Conservation (phyloP, 2,329 filamentous ascomycete genomes). For the Cercospora citrullina region DNA sequence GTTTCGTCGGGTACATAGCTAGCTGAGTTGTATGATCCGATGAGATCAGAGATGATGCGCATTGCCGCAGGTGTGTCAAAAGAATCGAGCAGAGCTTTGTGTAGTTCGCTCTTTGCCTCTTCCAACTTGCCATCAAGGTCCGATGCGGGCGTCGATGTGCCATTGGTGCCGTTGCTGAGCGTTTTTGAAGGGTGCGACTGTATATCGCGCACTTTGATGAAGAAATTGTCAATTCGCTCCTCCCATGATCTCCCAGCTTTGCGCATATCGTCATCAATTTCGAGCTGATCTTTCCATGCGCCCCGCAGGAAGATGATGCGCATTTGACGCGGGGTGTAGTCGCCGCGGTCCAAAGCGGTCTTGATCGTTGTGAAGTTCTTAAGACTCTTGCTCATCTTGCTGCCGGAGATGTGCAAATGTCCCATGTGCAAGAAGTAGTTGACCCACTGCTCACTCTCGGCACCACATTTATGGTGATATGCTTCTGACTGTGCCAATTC, state of each 20-base stretch:
- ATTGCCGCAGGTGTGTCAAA: slow-evolving; percentile 84
- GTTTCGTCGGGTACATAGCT: slow-evolving; percentile 49
- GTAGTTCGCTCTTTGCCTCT: slow-evolving; percentile 57
- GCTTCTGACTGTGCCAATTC: slow-evolving; percentile 88
- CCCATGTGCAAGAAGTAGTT: slow-evolving; percentile 97
- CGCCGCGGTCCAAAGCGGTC: slow-evolving; percentile 67
- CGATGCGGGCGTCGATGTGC: slow-evolving; percentile 36
- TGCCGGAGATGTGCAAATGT: slow-evolving; percentile 82
- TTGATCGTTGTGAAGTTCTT: slow-evolving; percentile 96
- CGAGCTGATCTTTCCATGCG: slow-evolving; percentile 85
- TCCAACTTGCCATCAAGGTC: slow-evolving; percentile 52
- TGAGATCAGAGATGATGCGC: slow-evolving; percentile 72
- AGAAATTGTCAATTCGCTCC: slow-evolving; percentile 71
- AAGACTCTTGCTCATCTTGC: slow-evolving; percentile 93
- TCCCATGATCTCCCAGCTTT: slow-evolving; percentile 73
- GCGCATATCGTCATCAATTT: slow-evolving; percentile 78
- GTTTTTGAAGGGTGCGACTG: slow-evolving; percentile 30
- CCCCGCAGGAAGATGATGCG: slow-evolving; percentile 86
- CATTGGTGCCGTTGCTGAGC: slow-evolving; percentile 20
- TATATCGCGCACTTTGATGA: slow-evolving; percentile 58
- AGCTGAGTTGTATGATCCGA: slow-evolving; percentile 71
- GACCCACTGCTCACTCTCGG: slow-evolving; percentile 67
- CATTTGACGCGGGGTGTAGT: slow-evolving; percentile 77
- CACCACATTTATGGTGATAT: slow-evolving; percentile 60
- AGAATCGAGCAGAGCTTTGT: slow-evolving; percentile 72